Conservation (phyloP, 768 basidiomycete genomes). For the Boletus vinaceobasis region DNA sequence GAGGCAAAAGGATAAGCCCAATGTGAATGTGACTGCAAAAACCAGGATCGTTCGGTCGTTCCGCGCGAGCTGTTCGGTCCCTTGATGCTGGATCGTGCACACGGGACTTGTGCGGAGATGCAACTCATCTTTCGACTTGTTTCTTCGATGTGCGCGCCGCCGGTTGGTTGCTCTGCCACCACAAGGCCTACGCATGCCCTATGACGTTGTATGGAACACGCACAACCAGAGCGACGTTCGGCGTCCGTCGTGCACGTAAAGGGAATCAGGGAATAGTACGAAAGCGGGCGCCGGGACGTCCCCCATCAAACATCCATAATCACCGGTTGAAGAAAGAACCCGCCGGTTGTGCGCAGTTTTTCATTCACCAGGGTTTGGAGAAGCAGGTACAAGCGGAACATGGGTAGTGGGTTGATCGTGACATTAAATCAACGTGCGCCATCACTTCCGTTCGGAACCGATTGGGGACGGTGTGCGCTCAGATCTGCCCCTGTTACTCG, state of each 20-base stretch:
- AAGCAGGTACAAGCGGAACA: background rate
- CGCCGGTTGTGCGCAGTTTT: background rate
- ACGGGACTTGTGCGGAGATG: background rate
- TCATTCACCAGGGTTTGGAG: background rate
- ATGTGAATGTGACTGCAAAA: background rate
- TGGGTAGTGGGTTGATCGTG: background rate
- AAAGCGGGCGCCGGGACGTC: constrained; percentile 2
- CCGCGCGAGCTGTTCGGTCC: background rate
- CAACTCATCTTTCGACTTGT: background rate
- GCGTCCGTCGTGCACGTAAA: constrained; percentile 22
- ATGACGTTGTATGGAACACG: constrained; percentile 18
- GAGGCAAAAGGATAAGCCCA: constrained; percentile 11
- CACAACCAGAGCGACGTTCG: constrained; percentile 5
- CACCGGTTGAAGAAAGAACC: constrained; percentile 10
- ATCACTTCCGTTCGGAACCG: constrained; percentile 15
- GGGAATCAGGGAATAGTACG: constrained; percentile 4
- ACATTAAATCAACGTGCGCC: constrained; percentile 11
- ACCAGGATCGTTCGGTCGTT: background rate
- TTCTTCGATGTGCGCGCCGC: constrained; percentile 2
- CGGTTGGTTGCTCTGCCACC: constrained; percentile 13
- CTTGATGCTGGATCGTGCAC: background rate
- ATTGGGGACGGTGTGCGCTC: background rate
- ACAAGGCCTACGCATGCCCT: constrained; percentile 19
- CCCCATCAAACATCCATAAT: constrained; percentile 12
- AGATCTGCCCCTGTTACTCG: background rate